Evolutionary conservation across 192 early-diverging fungal genomes (phyloP), one percentile per base, ranked within the genome.

Genomic region (Dissophora ornata): DNA sequence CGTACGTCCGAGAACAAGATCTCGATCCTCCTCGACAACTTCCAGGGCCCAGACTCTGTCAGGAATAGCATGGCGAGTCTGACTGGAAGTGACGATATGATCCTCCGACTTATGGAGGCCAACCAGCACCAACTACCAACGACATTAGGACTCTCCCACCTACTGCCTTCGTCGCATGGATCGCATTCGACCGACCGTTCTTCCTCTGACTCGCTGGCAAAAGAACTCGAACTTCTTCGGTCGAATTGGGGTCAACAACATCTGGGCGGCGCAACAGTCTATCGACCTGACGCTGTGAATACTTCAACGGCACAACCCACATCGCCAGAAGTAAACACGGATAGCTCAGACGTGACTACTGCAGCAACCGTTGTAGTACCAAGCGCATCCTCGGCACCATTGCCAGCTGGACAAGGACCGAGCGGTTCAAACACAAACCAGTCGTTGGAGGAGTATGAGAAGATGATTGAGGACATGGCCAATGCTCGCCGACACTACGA

Each of bases 381-480:
- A 38, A 12, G 7, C 5, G 36, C 12, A 5, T 38, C 36, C 36
- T 38, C 36, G 22, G 48, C 30, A 19, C 24, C 28, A 22, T 0
- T n/a, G 26, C 28, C 28, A 29, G 28, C 36, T 42, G 49, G 21
- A 29, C 11, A 34, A 30, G 47, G n/a, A 38, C n/a, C n/a, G n/a
- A n/a, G n/a, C n/a, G n/a, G n/a, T n/a, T n/a, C n/a, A n/a, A n/a
- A n/a, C n/a, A n/a, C n/a, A n/a, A n/a, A n/a, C n/a, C 73, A 77
- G 34, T 67, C 67, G 28, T 24, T 77, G 44, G 64, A 77, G 46
- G 73, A 77, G 40, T 77, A 77, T 28, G 73, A 77, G 26, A 58
- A 49, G 24, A 67, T 77, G 73, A 67, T 77, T 33, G 65, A 61
- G 18, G 65, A 77, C 22, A 77, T 77, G 73, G 58, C 57, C n/a